A percentile compares a stretch with the other conserved stretches of the same genome.
Evolutionary conservation across 1,284 basidiomycete genomes (phyloP).

Genomic region (Irpex lacteus): DNA sequence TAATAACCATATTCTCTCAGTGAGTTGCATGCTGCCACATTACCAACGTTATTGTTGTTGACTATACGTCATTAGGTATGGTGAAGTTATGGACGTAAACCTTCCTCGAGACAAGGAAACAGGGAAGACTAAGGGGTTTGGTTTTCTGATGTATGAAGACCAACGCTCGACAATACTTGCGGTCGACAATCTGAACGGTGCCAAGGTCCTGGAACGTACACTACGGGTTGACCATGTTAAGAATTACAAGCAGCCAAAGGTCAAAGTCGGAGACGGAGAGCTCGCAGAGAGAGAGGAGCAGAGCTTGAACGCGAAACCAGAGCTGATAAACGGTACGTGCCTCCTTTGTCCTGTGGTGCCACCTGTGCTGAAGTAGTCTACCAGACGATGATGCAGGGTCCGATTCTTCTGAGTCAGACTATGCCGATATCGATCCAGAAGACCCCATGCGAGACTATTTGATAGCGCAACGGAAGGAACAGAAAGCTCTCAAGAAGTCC

Average conservation of each 20-base stretch:
- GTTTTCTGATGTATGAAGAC: conserved; percentile 98
- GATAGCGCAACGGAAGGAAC: conserved; percentile 64
- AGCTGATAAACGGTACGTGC: conserved; percentile 60
- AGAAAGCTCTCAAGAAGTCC: conserved; percentile 57
- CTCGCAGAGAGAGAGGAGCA: conserved; percentile 84
- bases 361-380: neutral
- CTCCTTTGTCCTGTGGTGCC: neutral
- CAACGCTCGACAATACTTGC: conserved; percentile 95
- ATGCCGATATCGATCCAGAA: conserved; percentile 83
- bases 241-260: conserved; percentile 87
- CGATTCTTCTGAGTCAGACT: conserved; percentile 65
- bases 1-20: conserved; percentile 98
- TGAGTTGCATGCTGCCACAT: conserved; percentile 38
- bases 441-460: conserved; percentile 98
- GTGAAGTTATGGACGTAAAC: conserved; percentile 94
- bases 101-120: conserved; percentile 91
- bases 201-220: conserved; percentile 82
- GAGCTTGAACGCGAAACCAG: conserved; percentile 81
- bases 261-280: conserved; percentile 84
- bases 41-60: conserved; percentile 1
- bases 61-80: conserved; percentile 59
- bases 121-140: conserved; percentile 89
- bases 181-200: conserved; percentile 98
- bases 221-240: conserved; percentile 94
- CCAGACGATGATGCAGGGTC: conserved; percentile 53